Evolutionary conservation across 129 eudicot genomes (phyloP), one percentile per base, ranked within the genome.

Genomic region (Calendula officinalis): DNA sequence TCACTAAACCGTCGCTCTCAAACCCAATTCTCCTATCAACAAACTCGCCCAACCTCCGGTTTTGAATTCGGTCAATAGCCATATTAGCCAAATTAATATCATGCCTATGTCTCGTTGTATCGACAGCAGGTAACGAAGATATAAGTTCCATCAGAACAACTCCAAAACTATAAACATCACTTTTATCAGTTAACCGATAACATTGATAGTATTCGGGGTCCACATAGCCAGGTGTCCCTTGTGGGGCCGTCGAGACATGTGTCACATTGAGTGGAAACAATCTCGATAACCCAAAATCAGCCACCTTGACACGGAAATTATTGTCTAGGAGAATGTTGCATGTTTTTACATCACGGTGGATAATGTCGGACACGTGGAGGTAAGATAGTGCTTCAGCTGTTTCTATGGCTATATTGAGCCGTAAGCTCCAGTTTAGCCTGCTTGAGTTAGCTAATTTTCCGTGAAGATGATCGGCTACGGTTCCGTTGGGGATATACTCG

Each of bases 151-250:
- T 56, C 55, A 90, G 68, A 33, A 87, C 90, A 8, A 90, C 97
- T 42, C 97, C 97, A 30, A 81, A 90, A 60, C 95, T 90, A 56
- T 82, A 90, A n/a, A 90, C 97, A 50, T 90, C 97, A 16, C 97
- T 87, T 74, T 84, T 90, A 61, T 87, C 95, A 0, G 97, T 90
- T 14, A 84, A 78, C 33, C 84, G 77, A 70, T 83, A 90, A 43
- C 83, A 78, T 38, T 78, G 86, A 77, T 90, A 90, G 73, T 90
- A 90, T 60, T 90, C 97, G 0, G 97, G 95, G 22, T 90, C 97
- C 8, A 90, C 97, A 30, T 90, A 90, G 5, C 97, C 97, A 0
- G 97, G 97, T 0, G 97, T 90, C 56, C 97, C 97, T 59, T 90
- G 95, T 45, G 97, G 97, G 3, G 92, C 95, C 0, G 97, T 90